Evolutionary conservation across 2,329 filamentous ascomycete species (phyloP), one percentile per base, ranked within the genome.

Genomic region (Alternaria atra): DNA sequence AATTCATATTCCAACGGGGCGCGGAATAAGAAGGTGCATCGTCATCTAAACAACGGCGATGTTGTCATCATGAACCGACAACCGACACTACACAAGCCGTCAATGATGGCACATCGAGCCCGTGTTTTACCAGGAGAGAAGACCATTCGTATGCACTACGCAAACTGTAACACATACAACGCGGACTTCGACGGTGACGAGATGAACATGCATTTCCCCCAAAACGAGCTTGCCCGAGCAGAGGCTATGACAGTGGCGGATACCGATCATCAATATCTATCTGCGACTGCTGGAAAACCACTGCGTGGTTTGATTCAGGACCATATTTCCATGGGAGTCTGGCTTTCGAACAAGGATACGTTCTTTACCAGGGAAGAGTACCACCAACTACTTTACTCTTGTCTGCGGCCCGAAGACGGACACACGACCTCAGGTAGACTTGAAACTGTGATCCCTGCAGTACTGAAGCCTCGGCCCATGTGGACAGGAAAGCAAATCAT

Each of bases 191-290:
- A 99, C 74, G 95, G 95, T 79, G 95, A 99, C 77, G 95, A 99
- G 80, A 99, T 99, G 95, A 99, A 99, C 79, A 96, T 99, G 94
- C 95, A 99, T 80, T 98, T 99, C 74, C 95, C 95, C 1, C 95
- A 99, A 72, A 98, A 97, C 70, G 96, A 98, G 77, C 85, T 98
- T 66, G 95, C 95, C 15, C 87, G 95, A 69, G 92, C 94, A 2
- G 95, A 99, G 81, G 95, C 95, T 2, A 86, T 97, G 68, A 92
- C 93, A 69, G 90, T 99, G 72, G 95, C 95, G 37, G 94, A 98
- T 77, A 97, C 95, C 3, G 94, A 99, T 77, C 94, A 97, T 74
- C 95, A 99, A 73, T 99, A 99, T 76, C 86, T 99, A 35, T 97
- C 94, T 34, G 92, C 91, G 20, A 99, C 95, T 3, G 92, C 93